These are phyloP conservation scores for Boletellus emodensis DNA, from an alignment of 768 basidiomycete genomes.

Conservation along the genomic window DNA sequence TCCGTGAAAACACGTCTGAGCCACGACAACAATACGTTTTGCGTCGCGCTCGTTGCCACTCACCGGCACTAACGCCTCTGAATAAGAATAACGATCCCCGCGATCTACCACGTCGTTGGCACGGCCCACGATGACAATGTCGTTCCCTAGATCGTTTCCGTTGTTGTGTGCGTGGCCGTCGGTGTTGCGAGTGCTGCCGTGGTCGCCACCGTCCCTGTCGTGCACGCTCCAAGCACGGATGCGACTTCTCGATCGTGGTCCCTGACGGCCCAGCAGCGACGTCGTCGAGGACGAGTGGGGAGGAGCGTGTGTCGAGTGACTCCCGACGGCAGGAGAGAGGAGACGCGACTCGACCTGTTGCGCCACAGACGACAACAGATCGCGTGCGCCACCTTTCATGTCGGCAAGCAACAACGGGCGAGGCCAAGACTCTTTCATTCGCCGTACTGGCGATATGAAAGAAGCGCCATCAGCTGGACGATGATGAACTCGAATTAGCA, in stretches of 20 bases:
- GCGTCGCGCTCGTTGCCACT: too few relatives aligned
- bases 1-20: too few relatives aligned
- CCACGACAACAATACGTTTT: too few relatives aligned
- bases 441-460: too few relatives aligned
- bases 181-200: not conserved
- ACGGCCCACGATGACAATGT: not conserved
- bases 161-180: constrained; percentile 10
- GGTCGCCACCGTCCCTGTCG: constrained; percentile 1
- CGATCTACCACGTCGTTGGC: not conserved
- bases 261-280: too few relatives aligned
- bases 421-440: not conserved
- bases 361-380: constrained; percentile 21
- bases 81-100: too few relatives aligned
- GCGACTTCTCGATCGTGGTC: constrained; percentile 12
- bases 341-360: constrained; percentile 25
- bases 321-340: not conserved
- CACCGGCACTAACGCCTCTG: too few relatives aligned
- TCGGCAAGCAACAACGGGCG: too few relatives aligned
- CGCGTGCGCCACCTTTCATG: constrained; percentile 10
- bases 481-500: too few relatives aligned
- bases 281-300: too few relatives aligned
- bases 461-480: too few relatives aligned
- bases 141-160: constrained; percentile 9
- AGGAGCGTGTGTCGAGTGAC: too few relatives aligned
- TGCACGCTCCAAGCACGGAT: constrained; percentile 15